Percentiles rank a stretch among this genome's conserved stretches.
Evolutionary conservation across 768 basidiomycete species (phyloP).

Genomic region (Mycena vulgaris): DNA sequence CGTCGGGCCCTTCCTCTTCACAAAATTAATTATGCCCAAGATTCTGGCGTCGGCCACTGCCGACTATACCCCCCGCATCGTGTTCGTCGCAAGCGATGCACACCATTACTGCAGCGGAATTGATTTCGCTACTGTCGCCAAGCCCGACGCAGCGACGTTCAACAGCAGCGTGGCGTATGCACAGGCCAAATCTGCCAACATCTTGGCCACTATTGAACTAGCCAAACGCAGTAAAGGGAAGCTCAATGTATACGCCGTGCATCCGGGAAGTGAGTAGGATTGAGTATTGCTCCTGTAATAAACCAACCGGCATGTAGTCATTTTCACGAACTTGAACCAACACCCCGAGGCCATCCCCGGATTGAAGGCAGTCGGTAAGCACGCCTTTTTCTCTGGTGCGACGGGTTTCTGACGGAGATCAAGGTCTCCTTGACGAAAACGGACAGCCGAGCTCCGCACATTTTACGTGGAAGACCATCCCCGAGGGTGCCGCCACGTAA

Average conservation of each 20-base stretch:
- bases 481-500: constrained; percentile 27
- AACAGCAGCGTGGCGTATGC: background rate
- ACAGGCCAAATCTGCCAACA: constrained; percentile 21
- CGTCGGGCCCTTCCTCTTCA: no score
- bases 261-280: constrained; percentile 13
- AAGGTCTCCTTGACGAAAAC: background rate
- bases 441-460: background rate
- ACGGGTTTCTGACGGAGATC: background rate
- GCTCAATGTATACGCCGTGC: constrained; percentile 2
- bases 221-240: background rate
- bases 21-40: constrained; percentile 2
- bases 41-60: constrained; percentile 25
- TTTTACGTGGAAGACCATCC: constrained; percentile 23
- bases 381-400: background rate
- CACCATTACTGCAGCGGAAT: background rate
- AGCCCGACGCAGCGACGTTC: constrained; percentile 1
- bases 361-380: background rate
- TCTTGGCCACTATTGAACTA: constrained; percentile 6
- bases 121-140: background rate
- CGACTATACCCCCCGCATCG: constrained; percentile 13
- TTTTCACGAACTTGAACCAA: constrained; percentile 25
- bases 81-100: constrained; percentile 8
- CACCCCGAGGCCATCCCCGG: background rate
- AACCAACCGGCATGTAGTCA: constrained; percentile 2
- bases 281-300: background rate